phyloP scores from a whole-genome alignment of 192 early-diverging fungal species.

The Obelidium mucronatum region DNA sequence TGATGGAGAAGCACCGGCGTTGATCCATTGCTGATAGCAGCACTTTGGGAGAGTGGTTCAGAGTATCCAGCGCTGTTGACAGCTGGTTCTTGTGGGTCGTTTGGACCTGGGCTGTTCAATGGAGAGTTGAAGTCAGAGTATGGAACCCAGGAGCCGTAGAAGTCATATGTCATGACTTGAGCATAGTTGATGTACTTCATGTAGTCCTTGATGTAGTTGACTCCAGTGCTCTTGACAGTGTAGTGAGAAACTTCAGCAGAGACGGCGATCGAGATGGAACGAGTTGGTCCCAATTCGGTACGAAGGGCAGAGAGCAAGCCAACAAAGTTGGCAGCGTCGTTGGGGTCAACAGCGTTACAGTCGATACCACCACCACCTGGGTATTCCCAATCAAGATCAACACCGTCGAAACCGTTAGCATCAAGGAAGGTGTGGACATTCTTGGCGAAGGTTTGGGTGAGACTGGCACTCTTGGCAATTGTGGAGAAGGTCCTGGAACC shows the following conservation, averaged over 20 bases:
- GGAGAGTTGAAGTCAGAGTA: too few relatives aligned
- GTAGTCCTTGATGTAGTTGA: conserved; percentile 20
- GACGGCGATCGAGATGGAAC: conserved; percentile 31
- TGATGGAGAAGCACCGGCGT: background rate
- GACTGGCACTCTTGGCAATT: conserved; percentile 9
- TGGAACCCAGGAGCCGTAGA: conserved; percentile 29
- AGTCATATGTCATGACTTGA: conserved; percentile 37
- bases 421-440: conserved; percentile 26
- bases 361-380: conserved; percentile 23
- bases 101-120: conserved; percentile 15
- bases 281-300: conserved; percentile 18
- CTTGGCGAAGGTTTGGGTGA: conserved; percentile 24
- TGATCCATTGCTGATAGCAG: conserved; percentile 11
- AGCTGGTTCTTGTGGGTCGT: conserved; percentile 24
- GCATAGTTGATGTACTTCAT: conserved; percentile 17
- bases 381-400: too few relatives aligned
- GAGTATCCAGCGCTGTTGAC: conserved; percentile 24
- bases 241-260: conserved; percentile 27
- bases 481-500: conserved; percentile 24
- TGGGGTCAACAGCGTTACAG: conserved; percentile 34
- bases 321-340: conserved; percentile 31
- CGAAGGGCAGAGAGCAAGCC: conserved; percentile 10
- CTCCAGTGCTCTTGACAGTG: background rate
- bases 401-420: too few relatives aligned
- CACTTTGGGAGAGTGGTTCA: conserved; percentile 14